These are phyloP conservation scores for Rhizopogon vesiculosus DNA, from an alignment of 768 basidiomycete genomes.

Conservation along the genomic window DNA sequence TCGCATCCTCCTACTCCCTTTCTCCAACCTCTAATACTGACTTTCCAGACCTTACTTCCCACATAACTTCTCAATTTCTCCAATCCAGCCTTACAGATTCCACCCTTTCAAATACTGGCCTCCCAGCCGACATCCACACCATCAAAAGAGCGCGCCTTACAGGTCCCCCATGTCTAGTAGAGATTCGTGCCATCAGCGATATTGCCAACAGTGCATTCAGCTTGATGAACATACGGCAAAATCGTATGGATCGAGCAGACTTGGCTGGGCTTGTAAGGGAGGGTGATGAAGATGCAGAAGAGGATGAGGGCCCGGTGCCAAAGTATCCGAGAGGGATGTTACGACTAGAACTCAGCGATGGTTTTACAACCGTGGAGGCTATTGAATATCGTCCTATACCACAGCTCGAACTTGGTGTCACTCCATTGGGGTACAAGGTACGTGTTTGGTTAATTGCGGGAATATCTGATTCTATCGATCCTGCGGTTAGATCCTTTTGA, in stretches of 20 bases:
- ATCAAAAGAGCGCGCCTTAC: constrained; percentile 31
- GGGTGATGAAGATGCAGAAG: constrained; percentile 47
- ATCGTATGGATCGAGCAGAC: constrained; percentile 56
- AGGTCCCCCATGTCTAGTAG: constrained; percentile 60
- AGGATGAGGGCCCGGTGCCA: constrained; percentile 73
- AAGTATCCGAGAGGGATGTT: constrained; percentile 82
- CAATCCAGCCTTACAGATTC: constrained; percentile 71
- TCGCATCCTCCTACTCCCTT: constrained; percentile 42
- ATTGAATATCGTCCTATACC: constrained; percentile 74
- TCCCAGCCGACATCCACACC: constrained; percentile 42
- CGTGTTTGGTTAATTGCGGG: not conserved
- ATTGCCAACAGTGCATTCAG: constrained; percentile 81
- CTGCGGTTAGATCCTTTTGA: constrained; percentile 55
- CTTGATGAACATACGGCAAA: constrained; percentile 64
- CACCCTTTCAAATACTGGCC: constrained; percentile 64
- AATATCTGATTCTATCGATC: not conserved
- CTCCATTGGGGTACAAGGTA: constrained; percentile 83
- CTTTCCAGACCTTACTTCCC: constrained; percentile 46
- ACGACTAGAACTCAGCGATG: constrained; percentile 73
- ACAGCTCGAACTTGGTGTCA: constrained; percentile 65
- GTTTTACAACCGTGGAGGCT: constrained; percentile 59
- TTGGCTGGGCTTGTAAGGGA: constrained; percentile 36
- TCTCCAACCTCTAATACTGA: constrained; percentile 35
- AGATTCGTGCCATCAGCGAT: constrained; percentile 76
- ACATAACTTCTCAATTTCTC: constrained; percentile 63